Base-by-base conservation (phyloP, 345 rosid genomes). In the Eucalyptus marginata region DNA sequence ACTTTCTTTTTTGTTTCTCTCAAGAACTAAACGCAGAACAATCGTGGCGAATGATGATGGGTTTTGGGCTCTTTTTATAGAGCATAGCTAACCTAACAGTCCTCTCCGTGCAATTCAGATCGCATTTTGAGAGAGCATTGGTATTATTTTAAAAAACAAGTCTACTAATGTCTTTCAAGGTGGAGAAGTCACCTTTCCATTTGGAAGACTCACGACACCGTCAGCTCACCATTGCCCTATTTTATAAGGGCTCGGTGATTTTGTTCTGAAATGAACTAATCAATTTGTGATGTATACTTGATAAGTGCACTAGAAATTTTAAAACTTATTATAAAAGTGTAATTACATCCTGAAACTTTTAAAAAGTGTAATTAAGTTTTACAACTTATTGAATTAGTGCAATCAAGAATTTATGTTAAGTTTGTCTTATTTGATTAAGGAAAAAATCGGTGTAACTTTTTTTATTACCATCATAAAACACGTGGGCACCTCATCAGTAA, bases 281-380 rank as follows among this genome's bases (percentile, higher is more conserved):
- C 3, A 4, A 56, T 56, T 22, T 56, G 13, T 56, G 27, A 56
- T 24, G 3, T 22, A 24, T 18, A 52, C 1, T 52, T 8, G 11
- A 1, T 56, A 24, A 56, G 6, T 56, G 1, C 5, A 8, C 3
- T 56, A 1, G 6, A 56, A 56, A 24, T 56, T 1, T 56, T 4
- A 22, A 56, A 2, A 56, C 1, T 56, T 1, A 25, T 0, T 0
- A 0, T 25, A 24, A 56, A 56, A 56, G 6, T 24, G 6, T 2
- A 56, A 24, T 56, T 1, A 22, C 3, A 25, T 56, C 1, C 0
- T 1, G 2, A 56, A 49, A 22, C 13, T 56, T 56, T 56, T 56
- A 56, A 25, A 56, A 56, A 4, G 13, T 56, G 1, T 13, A 56
- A 56, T 56, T 25, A 56, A 56, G 0, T 56, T 56, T 24, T 56